Conservation (phyloP, 495 filamentous ascomycete species). For the Geopyxis carbonaria region DNA sequence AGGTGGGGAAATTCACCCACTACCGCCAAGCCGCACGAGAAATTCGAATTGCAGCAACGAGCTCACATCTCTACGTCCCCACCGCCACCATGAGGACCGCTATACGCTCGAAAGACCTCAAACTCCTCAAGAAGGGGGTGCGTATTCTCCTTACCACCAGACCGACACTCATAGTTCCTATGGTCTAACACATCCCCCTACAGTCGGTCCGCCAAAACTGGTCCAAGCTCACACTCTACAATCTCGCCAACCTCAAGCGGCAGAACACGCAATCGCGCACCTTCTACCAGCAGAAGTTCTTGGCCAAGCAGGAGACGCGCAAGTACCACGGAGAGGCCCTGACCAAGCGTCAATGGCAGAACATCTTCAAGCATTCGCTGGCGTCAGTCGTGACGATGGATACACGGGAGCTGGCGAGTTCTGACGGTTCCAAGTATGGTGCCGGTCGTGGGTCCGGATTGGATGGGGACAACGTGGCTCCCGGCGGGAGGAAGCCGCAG, state of each 20-base stretch:
- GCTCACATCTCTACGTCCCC: too few relatives aligned
- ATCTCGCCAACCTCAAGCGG: constrained; percentile 35
- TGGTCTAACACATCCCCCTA: constrained; percentile 5
- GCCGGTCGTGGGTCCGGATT: constrained; percentile 65
- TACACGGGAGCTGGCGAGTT: constrained; percentile 48
- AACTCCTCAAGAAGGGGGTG: constrained; percentile 41
- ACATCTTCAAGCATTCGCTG: constrained; percentile 68
- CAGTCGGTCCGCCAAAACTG: constrained; percentile 92
- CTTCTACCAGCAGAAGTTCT: constrained; percentile 98
- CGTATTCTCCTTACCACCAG: constrained; percentile 15
- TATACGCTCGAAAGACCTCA: constrained; percentile 3
- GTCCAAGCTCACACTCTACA: constrained; percentile 96
- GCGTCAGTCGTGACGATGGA: constrained; percentile 75
- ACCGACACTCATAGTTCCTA: constrained; percentile 15
- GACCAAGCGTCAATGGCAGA: constrained; percentile 72
- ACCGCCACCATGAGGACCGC: too few relatives aligned
- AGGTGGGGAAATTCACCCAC: too few relatives aligned
- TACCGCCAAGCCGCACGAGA: too few relatives aligned
- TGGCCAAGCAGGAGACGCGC: constrained; percentile 61
- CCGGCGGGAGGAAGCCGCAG: constrained; percentile 5
- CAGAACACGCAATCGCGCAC: constrained; percentile 31
- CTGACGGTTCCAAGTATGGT: constrained; percentile 67
- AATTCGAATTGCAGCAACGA: too few relatives aligned
- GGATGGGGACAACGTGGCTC: constrained; percentile 15
- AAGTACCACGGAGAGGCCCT: constrained; percentile 91